phyloP scores from a whole-genome alignment of 805 yeast genomes.

The Candida gorgasii region DNA sequence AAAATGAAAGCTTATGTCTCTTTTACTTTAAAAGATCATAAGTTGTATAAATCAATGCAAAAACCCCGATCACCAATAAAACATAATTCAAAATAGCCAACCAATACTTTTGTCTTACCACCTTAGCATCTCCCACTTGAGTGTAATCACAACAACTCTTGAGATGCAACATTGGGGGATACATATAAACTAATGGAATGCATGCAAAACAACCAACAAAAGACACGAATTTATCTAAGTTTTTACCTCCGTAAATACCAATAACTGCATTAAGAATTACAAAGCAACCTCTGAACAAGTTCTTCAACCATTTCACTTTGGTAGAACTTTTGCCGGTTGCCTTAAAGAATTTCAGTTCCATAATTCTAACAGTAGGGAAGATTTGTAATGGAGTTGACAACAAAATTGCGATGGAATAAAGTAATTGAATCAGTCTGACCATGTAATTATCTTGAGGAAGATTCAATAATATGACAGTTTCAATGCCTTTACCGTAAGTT shows the following conservation, averaged over 20 bases:
- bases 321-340: conserved; percentile 57
- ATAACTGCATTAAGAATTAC: conserved; percentile 56
- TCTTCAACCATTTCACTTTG: conserved; percentile 66
- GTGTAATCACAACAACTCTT: conserved; percentile 43
- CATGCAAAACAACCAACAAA: conserved; percentile 85
- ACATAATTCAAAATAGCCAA: conserved; percentile 48
- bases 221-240: conserved; percentile 73
- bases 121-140: conserved; percentile 10
- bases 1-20: no score
- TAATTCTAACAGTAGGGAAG: conserved; percentile 74
- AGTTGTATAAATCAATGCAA: conserved; percentile 68
- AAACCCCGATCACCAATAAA: conserved; percentile 55
- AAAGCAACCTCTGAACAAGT: conserved; percentile 52
- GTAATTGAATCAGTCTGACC: conserved; percentile 65
- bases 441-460: conserved; percentile 66
- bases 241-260: conserved; percentile 68
- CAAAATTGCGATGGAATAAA: conserved; percentile 73
- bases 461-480: conserved; percentile 71
- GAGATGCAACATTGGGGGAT: conserved; percentile 77
- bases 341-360: conserved; percentile 61
- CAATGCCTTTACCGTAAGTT: conserved; percentile 62
- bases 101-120: conserved; percentile 31
- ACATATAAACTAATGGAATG: conserved; percentile 81
- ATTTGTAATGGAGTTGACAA: conserved; percentile 79
- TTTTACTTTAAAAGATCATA: conserved; percentile 48